Base-by-base conservation (phyloP, 192 early-diverging fungal species). In the Entomortierella chlamydospora region DNA sequence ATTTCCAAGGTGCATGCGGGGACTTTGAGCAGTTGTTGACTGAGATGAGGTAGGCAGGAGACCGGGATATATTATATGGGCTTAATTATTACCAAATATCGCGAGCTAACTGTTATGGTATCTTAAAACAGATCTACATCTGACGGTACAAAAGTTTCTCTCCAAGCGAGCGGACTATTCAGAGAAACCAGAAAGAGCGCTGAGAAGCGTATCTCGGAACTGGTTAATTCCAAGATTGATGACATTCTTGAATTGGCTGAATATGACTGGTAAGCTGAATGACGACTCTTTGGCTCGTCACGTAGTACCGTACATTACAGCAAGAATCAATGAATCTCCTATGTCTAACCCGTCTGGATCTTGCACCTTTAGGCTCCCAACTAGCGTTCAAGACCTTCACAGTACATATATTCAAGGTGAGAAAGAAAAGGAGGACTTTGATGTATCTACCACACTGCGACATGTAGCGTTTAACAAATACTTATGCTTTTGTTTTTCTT, bases 211-310 rank as follows among this genome's bases (percentile, higher is more conserved):
- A 91, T 96, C 43, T 92, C 91, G 49, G 88, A 92, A 49, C 71
- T 96, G 1, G 88, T 96, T 31, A 91, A 95, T 64, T 83, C 85
- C 54, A 96, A 95, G 62, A 87, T 94, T 64, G 94, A 95, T 65
- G 88, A 91, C 31, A 94, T 94, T 60, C 77, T 96, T 29, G 92
- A 95, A 45, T 57, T 94, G 13, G 91, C 91, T 13, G 93, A 93
- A 70, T 96, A 96, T 72, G 93, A 96, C 34, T 96, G 94, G 94
- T 92, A 82, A 33, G 47, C n/a, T n/a, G n/a, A n/a, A n/a, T n/a
- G n/a, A n/a, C n/a, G n/a, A n/a, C n/a, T n/a, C n/a, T n/a, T n/a
- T n/a, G n/a, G n/a, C n/a, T n/a, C n/a, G n/a, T n/a, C n/a, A n/a
- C n/a, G n/a, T n/a, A n/a, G n/a, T n/a, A n/a, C n/a, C n/a, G n/a